A percentile compares a stretch with the other conserved stretches of the same genome.
These are phyloP conservation scores for Dichotomocladium elegans DNA, from an alignment of 371 early-diverging fungal genomes.

Conservation along the genomic window DNA sequence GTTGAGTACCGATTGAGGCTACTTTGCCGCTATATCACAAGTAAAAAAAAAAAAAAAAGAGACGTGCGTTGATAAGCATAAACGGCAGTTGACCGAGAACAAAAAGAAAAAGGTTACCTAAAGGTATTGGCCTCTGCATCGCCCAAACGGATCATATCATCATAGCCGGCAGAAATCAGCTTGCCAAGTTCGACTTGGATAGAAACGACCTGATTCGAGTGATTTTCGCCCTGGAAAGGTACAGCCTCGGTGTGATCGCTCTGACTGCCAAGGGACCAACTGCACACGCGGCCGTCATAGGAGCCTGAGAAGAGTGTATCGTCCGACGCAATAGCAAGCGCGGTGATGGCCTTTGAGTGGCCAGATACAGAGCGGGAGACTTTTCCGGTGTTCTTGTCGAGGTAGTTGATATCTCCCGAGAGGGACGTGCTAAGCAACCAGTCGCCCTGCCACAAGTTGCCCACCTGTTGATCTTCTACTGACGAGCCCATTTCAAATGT, in stretches of 20 bases:
- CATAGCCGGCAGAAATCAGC: slow-evolving; percentile 74
- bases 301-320: slow-evolving; percentile 79
- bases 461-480: slow-evolving; percentile 89
- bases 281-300: slow-evolving; percentile 86
- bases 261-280: slow-evolving; percentile 53
- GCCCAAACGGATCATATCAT: slow-evolving; percentile 54
- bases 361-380: slow-evolving; percentile 65
- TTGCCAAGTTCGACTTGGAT: slow-evolving; percentile 34
- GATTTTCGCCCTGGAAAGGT: slow-evolving; percentile 53
- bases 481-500: slow-evolving; percentile 47
- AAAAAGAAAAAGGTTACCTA: slow-evolving; percentile 11
- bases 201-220: slow-evolving; percentile 69
- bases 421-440: slow-evolving; percentile 75
- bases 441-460: slow-evolving; percentile 83
- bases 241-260: slow-evolving; percentile 24
- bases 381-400: slow-evolving; percentile 61
- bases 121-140: slow-evolving; percentile 13
- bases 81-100: background rate
- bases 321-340: slow-evolving; percentile 54
- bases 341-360: slow-evolving; percentile 84
- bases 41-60: too few relatives aligned
- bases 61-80: background rate
- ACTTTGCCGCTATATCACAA: slow-evolving; percentile 22
- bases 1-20: slow-evolving; percentile 46
- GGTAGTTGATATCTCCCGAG: slow-evolving; percentile 79